A percentile compares a stretch with the other conserved stretches of the same genome.
phyloP scores from a whole-genome alignment of 2,329 filamentous ascomycete species.

The Huntiella moniliformis region DNA sequence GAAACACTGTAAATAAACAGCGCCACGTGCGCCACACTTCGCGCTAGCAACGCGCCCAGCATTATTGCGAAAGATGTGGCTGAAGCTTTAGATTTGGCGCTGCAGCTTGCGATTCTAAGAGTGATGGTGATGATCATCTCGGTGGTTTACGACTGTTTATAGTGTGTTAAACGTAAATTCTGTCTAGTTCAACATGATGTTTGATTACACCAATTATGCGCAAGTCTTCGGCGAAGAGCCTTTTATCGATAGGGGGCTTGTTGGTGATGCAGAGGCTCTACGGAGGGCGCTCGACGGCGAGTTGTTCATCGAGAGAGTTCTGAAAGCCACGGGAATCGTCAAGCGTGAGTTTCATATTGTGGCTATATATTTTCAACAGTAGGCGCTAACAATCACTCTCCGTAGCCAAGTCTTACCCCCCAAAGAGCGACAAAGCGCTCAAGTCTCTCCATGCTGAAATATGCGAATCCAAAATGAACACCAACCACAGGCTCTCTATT shows the following conservation, averaged over 20 bases:
- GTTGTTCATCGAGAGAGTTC: slow-evolving; percentile 64
- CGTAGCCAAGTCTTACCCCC: slow-evolving; percentile 51
- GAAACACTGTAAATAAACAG: slow-evolving; percentile 8
- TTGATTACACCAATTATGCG: slow-evolving; percentile 48
- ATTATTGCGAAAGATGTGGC: slow-evolving; percentile 3
- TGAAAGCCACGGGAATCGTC: slow-evolving; percentile 49
- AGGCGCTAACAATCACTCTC: no score
- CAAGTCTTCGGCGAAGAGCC: slow-evolving; percentile 44
- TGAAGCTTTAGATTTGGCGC: slow-evolving; percentile 3
- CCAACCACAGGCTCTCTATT: slow-evolving; percentile 64
- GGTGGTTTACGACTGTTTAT: no score
- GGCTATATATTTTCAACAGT: no score
- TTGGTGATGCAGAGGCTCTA: slow-evolving; percentile 45
- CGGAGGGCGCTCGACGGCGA: slow-evolving; percentile 49
- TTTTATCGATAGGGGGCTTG: slow-evolving; percentile 37
- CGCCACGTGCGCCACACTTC: slow-evolving; percentile 6
- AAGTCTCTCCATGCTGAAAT: slow-evolving; percentile 53
- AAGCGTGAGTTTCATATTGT: slow-evolving; percentile 33
- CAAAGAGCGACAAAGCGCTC: slow-evolving; percentile 47
- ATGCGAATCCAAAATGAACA: slow-evolving; percentile 40
- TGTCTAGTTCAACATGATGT: slow-evolving; percentile 24
- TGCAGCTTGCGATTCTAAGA: not conserved
- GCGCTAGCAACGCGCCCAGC: not conserved
- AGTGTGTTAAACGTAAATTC: no score
- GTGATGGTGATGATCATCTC: no score